A percentile compares a stretch with the other conserved stretches of the same genome.
Evolutionary conservation across 106 monocot species (phyloP).

Genomic region (Dendrobium officinale): DNA sequence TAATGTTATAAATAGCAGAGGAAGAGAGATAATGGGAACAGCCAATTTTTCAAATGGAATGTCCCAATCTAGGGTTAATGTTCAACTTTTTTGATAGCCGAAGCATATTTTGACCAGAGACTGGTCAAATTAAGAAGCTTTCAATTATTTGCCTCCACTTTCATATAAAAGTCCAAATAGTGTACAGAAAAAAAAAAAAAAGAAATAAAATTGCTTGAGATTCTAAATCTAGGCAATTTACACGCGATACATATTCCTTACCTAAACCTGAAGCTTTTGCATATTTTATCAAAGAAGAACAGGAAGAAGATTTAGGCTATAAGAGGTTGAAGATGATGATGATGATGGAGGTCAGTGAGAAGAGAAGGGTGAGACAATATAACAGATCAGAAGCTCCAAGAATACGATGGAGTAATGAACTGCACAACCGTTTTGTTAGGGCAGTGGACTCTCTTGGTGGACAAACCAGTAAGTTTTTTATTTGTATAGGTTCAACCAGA

Average conservation of each 20-base stretch:
- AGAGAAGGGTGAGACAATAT: constrained; percentile 60
- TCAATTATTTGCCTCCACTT: not conserved
- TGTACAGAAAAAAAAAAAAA: not conserved
- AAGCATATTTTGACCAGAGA: constrained; percentile 1
- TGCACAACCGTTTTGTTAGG: constrained; percentile 57
- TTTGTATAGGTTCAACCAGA: not conserved
- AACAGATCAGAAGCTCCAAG: constrained; percentile 63
- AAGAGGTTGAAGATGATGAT: not conserved
- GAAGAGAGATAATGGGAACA: too few species aligned
- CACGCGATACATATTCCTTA: not conserved
- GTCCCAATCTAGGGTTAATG: not conserved
- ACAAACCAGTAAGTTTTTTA: constrained; percentile 37
- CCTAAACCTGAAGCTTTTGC: not conserved
- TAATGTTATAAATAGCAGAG: too few species aligned
- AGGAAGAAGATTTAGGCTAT: not conserved
- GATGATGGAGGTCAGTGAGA: constrained; percentile 9
- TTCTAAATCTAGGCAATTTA: not conserved
- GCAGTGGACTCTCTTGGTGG: constrained; percentile 69
- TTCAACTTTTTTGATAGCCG: not conserved
- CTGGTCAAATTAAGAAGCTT: not conserved
- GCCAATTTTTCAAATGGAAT: too few species aligned
- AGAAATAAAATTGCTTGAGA: not conserved
- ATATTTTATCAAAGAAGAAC: not conserved
- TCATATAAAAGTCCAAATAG: not conserved
- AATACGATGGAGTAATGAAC: constrained; percentile 78